phyloP scores from a whole-genome alignment of 441 rosid species.

The Sinapis alba region DNA sequence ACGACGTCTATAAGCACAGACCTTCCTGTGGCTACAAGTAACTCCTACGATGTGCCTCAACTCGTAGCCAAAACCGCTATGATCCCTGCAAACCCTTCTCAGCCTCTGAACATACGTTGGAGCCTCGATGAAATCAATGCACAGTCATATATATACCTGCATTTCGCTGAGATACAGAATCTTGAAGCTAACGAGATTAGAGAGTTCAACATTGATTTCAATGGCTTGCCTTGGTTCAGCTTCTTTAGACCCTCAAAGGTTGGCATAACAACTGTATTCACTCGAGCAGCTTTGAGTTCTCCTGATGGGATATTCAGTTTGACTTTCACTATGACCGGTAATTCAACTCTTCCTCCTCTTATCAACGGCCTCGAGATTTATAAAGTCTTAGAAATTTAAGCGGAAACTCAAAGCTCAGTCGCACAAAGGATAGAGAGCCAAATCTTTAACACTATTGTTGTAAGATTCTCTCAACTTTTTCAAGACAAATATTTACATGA shows the following conservation, averaged over 20 bases:
- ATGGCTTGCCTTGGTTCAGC: neutral
- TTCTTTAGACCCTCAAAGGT: constrained; percentile 15
- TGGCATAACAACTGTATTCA: neutral
- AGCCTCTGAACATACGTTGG: neutral
- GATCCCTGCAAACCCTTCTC: neutral
- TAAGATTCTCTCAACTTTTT: neutral
- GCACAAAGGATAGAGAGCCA: neutral
- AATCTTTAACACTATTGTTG: constrained; percentile 9
- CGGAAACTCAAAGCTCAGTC: constrained; percentile 34
- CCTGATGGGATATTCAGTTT: constrained; percentile 1
- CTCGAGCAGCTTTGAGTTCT: neutral
- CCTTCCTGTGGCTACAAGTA: neutral
- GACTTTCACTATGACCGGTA: constrained; percentile 4
- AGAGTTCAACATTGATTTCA: constrained; percentile 29
- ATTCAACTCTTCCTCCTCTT: constrained; percentile 41
- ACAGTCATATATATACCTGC: constrained; percentile 34
- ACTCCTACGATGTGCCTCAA: constrained; percentile 1
- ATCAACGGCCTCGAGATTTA: constrained; percentile 40
- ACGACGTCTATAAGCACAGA: constrained; percentile 3
- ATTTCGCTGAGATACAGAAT: constrained; percentile 39
- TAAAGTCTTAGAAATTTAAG: constrained; percentile 41
- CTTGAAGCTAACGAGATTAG: constrained; percentile 29
- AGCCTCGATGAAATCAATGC: neutral
- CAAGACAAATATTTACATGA: neutral
- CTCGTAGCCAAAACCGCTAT: neutral